Percentiles rank a stretch among this genome's conserved stretches.
phyloP scores from a whole-genome alignment of 2,329 filamentous ascomycete species.

The Pyricularia grisea region DNA sequence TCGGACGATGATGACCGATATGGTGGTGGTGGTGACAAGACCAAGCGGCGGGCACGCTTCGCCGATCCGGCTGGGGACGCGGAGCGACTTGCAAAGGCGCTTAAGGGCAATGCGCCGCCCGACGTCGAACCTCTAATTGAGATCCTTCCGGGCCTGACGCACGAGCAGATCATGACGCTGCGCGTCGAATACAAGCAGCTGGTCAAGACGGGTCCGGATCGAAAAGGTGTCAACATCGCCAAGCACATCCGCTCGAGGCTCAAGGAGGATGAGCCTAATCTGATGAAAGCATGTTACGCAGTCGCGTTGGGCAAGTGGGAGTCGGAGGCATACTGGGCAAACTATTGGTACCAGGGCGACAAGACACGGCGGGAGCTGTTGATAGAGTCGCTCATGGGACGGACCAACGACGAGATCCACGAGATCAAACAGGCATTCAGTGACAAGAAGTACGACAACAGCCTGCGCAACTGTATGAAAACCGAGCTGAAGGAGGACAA shows the following conservation, averaged over 20 bases:
- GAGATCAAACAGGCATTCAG: conserved; percentile 81
- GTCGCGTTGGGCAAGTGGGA: conserved; percentile 87
- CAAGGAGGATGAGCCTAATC: conserved; percentile 62
- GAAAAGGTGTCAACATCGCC: conserved; percentile 73
- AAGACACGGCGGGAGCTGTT: conserved; percentile 78
- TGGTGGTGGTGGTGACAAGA: conserved; percentile 29
- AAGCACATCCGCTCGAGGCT: conserved; percentile 73
- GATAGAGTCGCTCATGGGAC: conserved; percentile 87
- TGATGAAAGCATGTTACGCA: conserved; percentile 88
- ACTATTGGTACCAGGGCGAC: conserved; percentile 92
- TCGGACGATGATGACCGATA: conserved; percentile 30
- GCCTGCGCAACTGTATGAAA: conserved; percentile 75
- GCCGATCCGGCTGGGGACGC: conserved; percentile 80
- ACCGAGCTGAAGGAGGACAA: conserved; percentile 92
- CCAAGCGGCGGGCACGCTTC: conserved; percentile 59
- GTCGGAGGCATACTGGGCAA: conserved; percentile 93
- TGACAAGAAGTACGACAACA: conserved; percentile 86
- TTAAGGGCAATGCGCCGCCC: conserved; percentile 54
- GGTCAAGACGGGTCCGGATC: conserved; percentile 66
- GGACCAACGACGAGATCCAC: conserved; percentile 77
- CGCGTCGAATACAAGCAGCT: conserved; percentile 85
- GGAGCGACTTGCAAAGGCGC: conserved; percentile 62
- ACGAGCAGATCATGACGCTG: conserved; percentile 80
- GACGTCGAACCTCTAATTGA: conserved; percentile 67
- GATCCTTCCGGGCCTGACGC: conserved; percentile 73